phyloP scores from a whole-genome alignment of 495 filamentous ascomycete genomes.

The Platismatia glauca region DNA sequence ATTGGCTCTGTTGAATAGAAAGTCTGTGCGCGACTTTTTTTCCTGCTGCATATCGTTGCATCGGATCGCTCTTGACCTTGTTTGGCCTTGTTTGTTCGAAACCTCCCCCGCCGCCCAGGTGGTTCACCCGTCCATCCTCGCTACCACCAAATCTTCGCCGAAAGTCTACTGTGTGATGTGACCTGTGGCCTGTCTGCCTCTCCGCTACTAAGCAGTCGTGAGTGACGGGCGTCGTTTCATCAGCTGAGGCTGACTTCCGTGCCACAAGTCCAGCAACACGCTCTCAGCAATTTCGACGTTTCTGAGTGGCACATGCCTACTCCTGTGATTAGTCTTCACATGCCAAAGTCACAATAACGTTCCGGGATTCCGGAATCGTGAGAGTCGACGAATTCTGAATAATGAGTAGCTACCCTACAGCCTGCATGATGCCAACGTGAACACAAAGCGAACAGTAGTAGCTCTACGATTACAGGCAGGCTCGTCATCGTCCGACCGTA shows the following conservation, averaged over 20 bases:
- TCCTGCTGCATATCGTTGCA: not conserved
- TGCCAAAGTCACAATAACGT: not conserved
- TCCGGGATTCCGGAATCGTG: not conserved
- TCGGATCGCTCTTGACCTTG: not conserved
- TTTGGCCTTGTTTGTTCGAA: not conserved
- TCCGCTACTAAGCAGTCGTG: not conserved
- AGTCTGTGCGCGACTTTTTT: not conserved
- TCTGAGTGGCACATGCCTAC: not conserved
- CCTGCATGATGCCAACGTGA: not conserved
- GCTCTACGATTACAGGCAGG: not conserved
- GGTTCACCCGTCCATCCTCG: not conserved
- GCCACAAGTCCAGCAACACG: not conserved
- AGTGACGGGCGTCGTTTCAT: conserved; percentile 5
- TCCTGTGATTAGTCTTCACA: not conserved
- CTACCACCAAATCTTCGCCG: not conserved
- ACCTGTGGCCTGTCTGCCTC: not conserved
- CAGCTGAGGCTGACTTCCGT: conserved; percentile 10
- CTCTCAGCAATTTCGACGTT: not conserved
- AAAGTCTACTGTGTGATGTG: not conserved
- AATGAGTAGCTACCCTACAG: not conserved
- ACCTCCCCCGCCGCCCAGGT: not conserved
- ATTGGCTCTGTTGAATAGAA: not conserved
- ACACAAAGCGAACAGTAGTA: not conserved
- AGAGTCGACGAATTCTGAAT: not conserved
- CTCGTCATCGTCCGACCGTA: not conserved